phyloP scores from a whole-genome alignment of 352 stramenopile species.

The Pythium rishiriense region DNA sequence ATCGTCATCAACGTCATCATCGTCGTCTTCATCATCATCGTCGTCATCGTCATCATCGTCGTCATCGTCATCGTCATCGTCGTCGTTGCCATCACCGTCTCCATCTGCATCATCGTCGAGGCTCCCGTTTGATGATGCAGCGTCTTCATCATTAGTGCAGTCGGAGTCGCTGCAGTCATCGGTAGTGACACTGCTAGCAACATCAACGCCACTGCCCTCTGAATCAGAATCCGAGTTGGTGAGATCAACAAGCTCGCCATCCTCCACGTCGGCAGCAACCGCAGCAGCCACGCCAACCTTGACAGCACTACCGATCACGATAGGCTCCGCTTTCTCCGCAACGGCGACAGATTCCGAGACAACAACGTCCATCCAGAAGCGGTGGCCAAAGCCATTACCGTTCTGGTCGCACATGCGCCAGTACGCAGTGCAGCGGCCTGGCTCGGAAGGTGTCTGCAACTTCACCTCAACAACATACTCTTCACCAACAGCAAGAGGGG shows the following conservation, averaged over 20 bases:
- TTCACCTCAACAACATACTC: conserved; percentile 27
- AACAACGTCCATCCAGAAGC: conserved; percentile 53
- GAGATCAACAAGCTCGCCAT: conserved; percentile 20
- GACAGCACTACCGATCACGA: neutral
- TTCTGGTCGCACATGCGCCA: conserved; percentile 43
- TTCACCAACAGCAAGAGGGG: conserved; percentile 18
- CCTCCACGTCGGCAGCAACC: conserved; percentile 5
- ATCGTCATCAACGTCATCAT: neutral
- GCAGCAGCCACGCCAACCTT: neutral
- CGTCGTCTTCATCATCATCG: conserved; percentile 3
- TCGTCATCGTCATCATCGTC: neutral
- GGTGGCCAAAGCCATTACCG: conserved; percentile 45
- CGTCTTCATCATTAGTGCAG: neutral
- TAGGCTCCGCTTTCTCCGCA: conserved; percentile 22
- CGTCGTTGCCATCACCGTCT: conserved; percentile 1
- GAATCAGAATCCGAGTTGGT: conserved; percentile 9
- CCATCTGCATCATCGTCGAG: neutral
- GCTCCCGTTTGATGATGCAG: neutral
- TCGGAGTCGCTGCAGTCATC: conserved; percentile 7
- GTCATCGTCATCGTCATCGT: neutral
- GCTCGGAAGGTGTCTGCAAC: conserved; percentile 23
- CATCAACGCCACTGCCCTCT: conserved; percentile 17
- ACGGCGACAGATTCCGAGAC: conserved; percentile 40
- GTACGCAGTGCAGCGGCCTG: conserved; percentile 43
- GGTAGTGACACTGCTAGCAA: conserved; percentile 7